Base-by-base conservation (phyloP, 2,329 filamentous ascomycete genomes). In the Claviceps sp. region DNA sequence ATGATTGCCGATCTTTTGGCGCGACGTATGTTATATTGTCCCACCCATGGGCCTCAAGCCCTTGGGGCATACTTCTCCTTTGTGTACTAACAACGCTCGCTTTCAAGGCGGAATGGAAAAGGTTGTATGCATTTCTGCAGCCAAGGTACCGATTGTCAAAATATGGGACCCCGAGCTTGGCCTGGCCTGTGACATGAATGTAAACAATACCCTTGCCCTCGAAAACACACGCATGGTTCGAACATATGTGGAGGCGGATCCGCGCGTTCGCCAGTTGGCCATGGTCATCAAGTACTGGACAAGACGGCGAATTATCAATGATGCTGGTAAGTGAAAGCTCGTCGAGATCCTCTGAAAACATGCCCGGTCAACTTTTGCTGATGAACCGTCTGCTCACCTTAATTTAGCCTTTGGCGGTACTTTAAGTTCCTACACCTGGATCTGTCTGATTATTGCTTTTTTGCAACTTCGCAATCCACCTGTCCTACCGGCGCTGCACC, bases 281-380 rank as follows among this genome's bases (percentile, higher is more conserved):
- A 97, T 98, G 88, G 86, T 95, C 55, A 81, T 98, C 70, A 98
- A 98, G 68, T 80, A 97, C 71, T 98, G 93, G 93, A 95, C 93
- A 52, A 88, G 93, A 69, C 80, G 81, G 67, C 83, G 93, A 66
- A 85, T 95, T 61, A 76, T 98, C 60, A 98, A 98, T 64, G 93
- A 98, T 73, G 93, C 93, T 65, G 91, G 90, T 95, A 75, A 73
- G 53, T 13, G 34, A 38, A 40, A 16, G 20, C 34, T 48, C 22
- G 40, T 43, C 20, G 13, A 13, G 6, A 11, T 22, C 5, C 20
- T 20, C 16, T 47, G 18, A 16, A 8, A 38, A 4, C 3, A 22
- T 4, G 7, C 38, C 13, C n/a, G 20, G 26, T 4, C 45, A 14
- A 38, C 30, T 16, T 8, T 47, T 47, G 43, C 63, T 64, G 53